Evolutionary conservation across 2,329 filamentous ascomycete species (phyloP).

Genomic region (Aschersonia sp.): DNA sequence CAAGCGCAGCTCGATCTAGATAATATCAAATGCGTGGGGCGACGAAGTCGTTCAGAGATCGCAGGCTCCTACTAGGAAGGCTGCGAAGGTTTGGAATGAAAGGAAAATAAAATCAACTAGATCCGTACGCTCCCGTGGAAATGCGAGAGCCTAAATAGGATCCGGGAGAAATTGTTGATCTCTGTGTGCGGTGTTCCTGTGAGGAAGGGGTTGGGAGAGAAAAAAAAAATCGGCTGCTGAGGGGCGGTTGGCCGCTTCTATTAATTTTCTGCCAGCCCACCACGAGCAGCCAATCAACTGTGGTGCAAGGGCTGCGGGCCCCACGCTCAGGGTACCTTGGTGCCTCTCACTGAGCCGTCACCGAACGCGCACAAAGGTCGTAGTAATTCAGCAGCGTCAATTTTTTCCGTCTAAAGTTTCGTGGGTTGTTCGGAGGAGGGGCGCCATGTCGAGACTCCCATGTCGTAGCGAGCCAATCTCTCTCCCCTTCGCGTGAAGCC

Average conservation of each 20-base stretch:
- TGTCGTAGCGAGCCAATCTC: no score
- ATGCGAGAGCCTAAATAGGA: conserved; percentile 24
- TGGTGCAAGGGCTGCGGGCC: conserved; percentile 2
- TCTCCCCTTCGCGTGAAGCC: no score
- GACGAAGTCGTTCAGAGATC: conserved; percentile 20
- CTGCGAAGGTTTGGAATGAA: conserved; percentile 14
- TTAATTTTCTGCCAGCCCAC: conserved; percentile 14
- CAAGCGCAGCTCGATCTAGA: conserved; percentile 70
- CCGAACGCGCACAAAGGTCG: background rate
- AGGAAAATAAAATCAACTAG: conserved; percentile 24
- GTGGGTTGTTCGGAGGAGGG: no score
- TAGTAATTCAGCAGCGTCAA: background rate
- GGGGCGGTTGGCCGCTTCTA: conserved; percentile 20
- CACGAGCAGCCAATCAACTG: conserved; percentile 7
- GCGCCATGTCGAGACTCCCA: no score
- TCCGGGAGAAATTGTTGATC: conserved; percentile 22
- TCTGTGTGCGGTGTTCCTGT: conserved; percentile 17
- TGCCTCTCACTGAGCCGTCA: background rate
- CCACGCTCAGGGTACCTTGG: conserved; percentile 10
- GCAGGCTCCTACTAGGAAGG: conserved; percentile 20
- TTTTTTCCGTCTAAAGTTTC: background rate
- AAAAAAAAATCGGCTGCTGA: conserved; percentile 24
- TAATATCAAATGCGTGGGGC: conserved; percentile 26
- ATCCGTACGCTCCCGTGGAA: conserved; percentile 30
- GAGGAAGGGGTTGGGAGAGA: conserved; percentile 12